These are phyloP conservation scores for Candida pseudoglaebosa DNA, from an alignment of 805 yeast species.

Conservation along the genomic window DNA sequence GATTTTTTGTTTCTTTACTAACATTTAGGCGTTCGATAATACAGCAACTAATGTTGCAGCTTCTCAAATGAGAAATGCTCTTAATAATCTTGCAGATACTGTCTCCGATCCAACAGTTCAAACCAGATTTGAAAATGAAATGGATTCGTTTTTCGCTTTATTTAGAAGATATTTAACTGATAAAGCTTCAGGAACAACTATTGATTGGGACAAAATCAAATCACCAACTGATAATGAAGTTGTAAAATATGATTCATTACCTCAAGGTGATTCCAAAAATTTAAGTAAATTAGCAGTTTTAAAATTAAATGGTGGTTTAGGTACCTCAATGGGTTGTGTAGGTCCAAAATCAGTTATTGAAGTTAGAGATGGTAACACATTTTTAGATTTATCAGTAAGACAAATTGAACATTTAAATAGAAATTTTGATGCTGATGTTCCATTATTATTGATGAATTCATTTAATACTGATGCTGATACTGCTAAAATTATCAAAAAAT, in stretches of 20 bases:
- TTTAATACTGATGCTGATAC: constrained; percentile 97
- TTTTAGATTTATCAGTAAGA: constrained; percentile 91
- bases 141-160: constrained; percentile 91
- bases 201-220: constrained; percentile 94
- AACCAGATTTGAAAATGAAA: constrained; percentile 73
- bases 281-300: constrained; percentile 87
- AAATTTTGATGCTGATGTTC: constrained; percentile 87
- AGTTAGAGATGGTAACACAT: constrained; percentile 97
- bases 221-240: constrained; percentile 91
- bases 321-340: constrained; percentile 99
- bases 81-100: constrained; percentile 86
- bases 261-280: constrained; percentile 34
- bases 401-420: constrained; percentile 95
- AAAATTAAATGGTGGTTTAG: constrained; percentile 96
- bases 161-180: constrained; percentile 90
- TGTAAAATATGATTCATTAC: constrained; percentile 62
- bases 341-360: constrained; percentile 98
- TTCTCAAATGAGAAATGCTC: constrained; percentile 94
- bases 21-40: constrained; percentile 78
- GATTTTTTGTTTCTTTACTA: constrained; percentile 11
- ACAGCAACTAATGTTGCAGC: constrained; percentile 95
- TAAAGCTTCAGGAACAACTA: constrained; percentile 77
- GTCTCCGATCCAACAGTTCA: constrained; percentile 50
- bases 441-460: constrained; percentile 95
- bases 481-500: constrained; percentile 90